Evolutionary conservation across 23 red algal species (phyloP).

Genomic region (Porphyridium purpureum): DNA sequence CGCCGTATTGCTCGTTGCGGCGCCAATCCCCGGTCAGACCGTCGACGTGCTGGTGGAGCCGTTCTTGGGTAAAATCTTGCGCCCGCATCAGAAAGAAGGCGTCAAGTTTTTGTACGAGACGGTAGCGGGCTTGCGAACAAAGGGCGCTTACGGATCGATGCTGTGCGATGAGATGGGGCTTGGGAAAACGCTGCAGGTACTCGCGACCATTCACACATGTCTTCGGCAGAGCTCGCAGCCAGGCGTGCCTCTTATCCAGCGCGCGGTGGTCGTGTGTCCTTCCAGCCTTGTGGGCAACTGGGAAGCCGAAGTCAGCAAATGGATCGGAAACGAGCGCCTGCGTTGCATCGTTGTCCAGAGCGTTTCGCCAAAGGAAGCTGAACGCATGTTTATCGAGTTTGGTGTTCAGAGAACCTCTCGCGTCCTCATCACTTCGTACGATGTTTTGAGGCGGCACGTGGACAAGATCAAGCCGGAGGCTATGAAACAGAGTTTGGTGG

Average conservation of each 20-base stretch:
- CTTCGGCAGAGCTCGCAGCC: conserved; percentile 26
- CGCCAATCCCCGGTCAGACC: conserved; percentile 2
- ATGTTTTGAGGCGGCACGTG: conserved; percentile 60
- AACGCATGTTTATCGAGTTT: conserved; percentile 28
- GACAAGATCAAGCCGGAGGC: too few relatives aligned
- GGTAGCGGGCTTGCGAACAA: conserved; percentile 20
- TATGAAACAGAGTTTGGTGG: conserved; percentile 28
- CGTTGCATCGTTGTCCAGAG: conserved; percentile 16
- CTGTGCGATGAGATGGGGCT: conserved; percentile 79
- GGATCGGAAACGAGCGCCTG: conserved; percentile 35
- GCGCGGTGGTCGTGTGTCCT: conserved; percentile 38
- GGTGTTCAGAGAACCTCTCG: conserved; percentile 20
- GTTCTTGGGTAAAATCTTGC: conserved; percentile 30
- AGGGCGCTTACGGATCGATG: conserved; percentile 41
- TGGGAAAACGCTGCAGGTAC: conserved; percentile 61
- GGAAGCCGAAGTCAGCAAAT: conserved; percentile 55
- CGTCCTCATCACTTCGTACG: conserved; percentile 74
- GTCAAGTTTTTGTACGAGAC: conserved; percentile 31
- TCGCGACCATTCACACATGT: conserved; percentile 39
- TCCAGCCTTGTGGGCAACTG: conserved; percentile 51
- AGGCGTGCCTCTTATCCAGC: conserved; percentile 20
- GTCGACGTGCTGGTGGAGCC: conserved; percentile 35
- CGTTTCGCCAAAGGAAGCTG: conserved; percentile 20
- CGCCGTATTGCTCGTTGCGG: conserved; percentile 6
- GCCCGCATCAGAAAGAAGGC: conserved; percentile 36